These are phyloP conservation scores for Teunomyces pallodes DNA, from an alignment of 805 yeast genomes.

Conservation along the genomic window DNA sequence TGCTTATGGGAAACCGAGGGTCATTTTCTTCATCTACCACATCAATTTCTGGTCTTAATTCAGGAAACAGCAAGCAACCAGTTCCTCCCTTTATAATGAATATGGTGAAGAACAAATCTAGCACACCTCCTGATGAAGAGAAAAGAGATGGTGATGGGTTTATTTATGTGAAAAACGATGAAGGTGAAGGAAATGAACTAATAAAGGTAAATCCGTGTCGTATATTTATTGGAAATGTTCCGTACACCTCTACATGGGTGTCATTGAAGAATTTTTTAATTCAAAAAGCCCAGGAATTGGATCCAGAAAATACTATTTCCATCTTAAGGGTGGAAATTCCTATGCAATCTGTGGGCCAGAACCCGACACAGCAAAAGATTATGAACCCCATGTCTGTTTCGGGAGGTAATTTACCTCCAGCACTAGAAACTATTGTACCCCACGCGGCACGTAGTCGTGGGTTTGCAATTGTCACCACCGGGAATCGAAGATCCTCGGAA, in stretches of 20 bases:
- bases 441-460: slow-evolving; percentile 41
- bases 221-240: slow-evolving; percentile 56
- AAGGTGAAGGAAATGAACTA: slow-evolving; percentile 10
- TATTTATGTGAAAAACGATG: slow-evolving; percentile 18
- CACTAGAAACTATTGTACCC: not conserved
- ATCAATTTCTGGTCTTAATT: not conserved
- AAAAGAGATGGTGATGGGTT: slow-evolving; percentile 9
- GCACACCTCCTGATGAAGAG: slow-evolving; percentile 2
- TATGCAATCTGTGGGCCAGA: slow-evolving; percentile 19
- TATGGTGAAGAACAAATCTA: slow-evolving; percentile 15
- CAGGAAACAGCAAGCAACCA: slow-evolving; percentile 10
- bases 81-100: slow-evolving; percentile 28
- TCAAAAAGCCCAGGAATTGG: slow-evolving; percentile 20
- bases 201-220: slow-evolving; percentile 40
- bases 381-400: not conserved
- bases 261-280: slow-evolving; percentile 29
- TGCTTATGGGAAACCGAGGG: slow-evolving; percentile 6
- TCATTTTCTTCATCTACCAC: slow-evolving; percentile 9
- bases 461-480: slow-evolving; percentile 61
- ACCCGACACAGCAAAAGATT: not conserved
- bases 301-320: slow-evolving; percentile 23
- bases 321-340: slow-evolving; percentile 43
- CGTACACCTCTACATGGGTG: slow-evolving; percentile 43
- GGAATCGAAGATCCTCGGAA: slow-evolving; percentile 44
- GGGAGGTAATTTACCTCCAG: not conserved